phyloP scores from a whole-genome alignment of 1,284 basidiomycete genomes.

The Puccinia triticina region DNA sequence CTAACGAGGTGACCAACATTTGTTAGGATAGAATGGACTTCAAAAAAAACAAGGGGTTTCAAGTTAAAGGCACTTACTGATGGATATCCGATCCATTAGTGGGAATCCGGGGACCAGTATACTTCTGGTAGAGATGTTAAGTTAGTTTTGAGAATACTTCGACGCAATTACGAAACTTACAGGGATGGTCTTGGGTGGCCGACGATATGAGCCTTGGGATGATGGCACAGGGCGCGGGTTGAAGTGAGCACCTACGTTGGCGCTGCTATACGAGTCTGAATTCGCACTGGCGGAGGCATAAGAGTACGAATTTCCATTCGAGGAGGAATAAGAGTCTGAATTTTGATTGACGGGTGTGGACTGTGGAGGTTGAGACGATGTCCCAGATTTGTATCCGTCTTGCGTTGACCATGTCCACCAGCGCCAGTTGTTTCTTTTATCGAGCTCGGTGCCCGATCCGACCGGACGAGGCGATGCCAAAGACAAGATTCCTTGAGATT shows the following conservation, averaged over 20 bases:
- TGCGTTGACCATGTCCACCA: constrained; percentile 17
- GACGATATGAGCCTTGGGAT: neutral
- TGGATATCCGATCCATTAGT: neutral
- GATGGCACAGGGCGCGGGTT: neutral
- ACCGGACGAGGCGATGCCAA: neutral
- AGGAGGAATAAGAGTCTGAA: neutral
- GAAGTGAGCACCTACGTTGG: neutral
- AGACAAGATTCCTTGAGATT: neutral
- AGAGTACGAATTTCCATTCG: too few relatives aligned
- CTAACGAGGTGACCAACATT: constrained; percentile 5
- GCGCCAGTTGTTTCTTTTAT: neutral
- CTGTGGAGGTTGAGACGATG: neutral
- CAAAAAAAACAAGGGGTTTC: neutral
- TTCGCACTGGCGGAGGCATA: neutral
- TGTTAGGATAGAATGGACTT: too few relatives aligned
- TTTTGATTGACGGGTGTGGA: neutral
- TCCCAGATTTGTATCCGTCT: neutral
- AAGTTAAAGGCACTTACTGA: neutral
- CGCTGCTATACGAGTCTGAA: neutral
- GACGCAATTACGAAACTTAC: neutral
- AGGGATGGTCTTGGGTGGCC: neutral
- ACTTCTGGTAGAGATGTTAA: neutral
- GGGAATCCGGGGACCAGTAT: neutral
- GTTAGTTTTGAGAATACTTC: neutral
- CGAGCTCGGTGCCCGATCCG: neutral